phyloP scores from a whole-genome alignment of 2,329 filamentous ascomycete genomes.

The Venturia oleaginea region DNA sequence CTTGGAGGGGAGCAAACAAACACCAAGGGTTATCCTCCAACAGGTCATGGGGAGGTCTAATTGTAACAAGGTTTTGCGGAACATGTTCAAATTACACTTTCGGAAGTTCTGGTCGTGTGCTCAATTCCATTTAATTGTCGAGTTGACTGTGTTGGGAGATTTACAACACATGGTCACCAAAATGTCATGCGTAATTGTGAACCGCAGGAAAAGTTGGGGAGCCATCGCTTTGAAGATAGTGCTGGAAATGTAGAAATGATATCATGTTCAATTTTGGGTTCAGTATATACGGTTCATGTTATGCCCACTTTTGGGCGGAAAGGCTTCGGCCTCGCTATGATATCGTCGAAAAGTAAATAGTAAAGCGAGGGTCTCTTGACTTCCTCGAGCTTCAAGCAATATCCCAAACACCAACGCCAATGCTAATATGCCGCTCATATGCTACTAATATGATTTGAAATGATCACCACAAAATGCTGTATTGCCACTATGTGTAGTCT shows the following conservation, averaged over 20 bases:
- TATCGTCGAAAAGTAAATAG: background rate
- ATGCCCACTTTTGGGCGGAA: background rate
- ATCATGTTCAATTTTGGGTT: background rate
- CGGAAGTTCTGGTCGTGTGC: no score
- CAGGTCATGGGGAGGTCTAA: no score
- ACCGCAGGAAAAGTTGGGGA: background rate
- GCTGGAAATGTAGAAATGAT: background rate
- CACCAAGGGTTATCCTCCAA: background rate
- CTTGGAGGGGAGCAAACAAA: constrained; percentile 1
- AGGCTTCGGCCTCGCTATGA: background rate
- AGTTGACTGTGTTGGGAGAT: no score
- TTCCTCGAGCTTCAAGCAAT: constrained; percentile 16
- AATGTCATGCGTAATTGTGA: no score
- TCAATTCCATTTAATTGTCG: no score
- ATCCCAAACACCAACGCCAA: constrained; percentile 27
- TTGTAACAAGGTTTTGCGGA: background rate
- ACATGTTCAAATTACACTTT: no score
- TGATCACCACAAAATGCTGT: constrained; percentile 17
- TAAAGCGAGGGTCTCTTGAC: constrained; percentile 1
- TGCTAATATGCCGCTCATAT: constrained; percentile 27
- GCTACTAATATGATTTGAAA: constrained; percentile 21
- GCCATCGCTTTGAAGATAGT: background rate
- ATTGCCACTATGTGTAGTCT: background rate
- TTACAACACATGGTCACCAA: no score
- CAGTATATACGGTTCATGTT: background rate